Conservation (phyloP, 306 rosid genomes). For the Boehmeria nivea region DNA sequence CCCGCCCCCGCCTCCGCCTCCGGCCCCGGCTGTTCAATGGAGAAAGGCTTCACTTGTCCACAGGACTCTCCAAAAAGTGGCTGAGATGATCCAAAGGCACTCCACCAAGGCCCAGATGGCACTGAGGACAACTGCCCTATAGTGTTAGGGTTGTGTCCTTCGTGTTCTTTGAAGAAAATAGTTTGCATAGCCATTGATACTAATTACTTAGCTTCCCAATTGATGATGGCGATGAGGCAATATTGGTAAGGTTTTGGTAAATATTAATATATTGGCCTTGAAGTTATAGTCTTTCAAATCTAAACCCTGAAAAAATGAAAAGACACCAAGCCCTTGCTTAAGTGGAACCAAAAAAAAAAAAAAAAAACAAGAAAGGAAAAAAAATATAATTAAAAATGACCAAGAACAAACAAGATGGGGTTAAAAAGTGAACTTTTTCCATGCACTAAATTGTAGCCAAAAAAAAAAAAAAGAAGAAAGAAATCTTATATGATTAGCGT, state of each 20-base stretch:
- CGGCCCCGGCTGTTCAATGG: constrained; percentile 38
- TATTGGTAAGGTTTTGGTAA: no score
- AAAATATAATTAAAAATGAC: background rate
- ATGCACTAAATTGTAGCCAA: constrained; percentile 2
- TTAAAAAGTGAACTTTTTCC: background rate
- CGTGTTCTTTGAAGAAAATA: constrained; percentile 59
- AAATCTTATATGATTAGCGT: no score
- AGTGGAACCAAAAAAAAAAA: no score
- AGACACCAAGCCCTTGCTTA: no score
- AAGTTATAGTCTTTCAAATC: no score
- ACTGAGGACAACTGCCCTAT: constrained; percentile 47
- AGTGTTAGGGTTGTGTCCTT: constrained; percentile 47
- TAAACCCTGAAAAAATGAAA: no score
- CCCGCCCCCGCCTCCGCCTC: constrained; percentile 30
- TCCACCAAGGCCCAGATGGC: constrained; percentile 67
- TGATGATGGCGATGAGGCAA: no score
- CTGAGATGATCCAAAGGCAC: constrained; percentile 55
- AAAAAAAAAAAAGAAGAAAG: no score
- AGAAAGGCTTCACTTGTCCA: constrained; percentile 56
- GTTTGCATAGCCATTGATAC: constrained; percentile 59
- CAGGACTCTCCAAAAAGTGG: constrained; percentile 50
- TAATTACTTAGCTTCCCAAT: background rate
- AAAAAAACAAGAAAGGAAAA: no score
- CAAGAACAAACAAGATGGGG: background rate
- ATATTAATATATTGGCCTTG: no score